Evolutionary conservation across 2,329 filamentous ascomycete species (phyloP).

Genomic region (Botrytis sinoallii): DNA sequence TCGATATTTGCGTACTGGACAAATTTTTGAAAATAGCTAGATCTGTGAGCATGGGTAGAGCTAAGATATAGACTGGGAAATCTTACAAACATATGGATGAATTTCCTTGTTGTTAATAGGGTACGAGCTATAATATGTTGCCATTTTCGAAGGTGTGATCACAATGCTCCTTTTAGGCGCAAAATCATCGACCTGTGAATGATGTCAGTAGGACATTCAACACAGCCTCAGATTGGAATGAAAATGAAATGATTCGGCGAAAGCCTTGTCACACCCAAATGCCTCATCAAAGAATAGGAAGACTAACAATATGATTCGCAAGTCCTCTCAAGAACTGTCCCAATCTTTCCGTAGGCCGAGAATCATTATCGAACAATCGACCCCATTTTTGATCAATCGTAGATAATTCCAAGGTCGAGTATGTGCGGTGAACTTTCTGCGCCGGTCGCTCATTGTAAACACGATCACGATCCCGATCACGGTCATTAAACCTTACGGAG

Average conservation of each 20-base stretch:
- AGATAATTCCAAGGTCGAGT: slow-evolving; percentile 46
- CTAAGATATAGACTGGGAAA: neutral
- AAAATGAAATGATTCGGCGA: neutral
- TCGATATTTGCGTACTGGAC: slow-evolving; percentile 49
- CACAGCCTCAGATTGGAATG: neutral
- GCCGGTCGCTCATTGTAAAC: slow-evolving; percentile 6
- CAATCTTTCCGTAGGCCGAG: slow-evolving; percentile 64
- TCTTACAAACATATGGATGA: slow-evolving; percentile 65
- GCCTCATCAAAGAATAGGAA: neutral
- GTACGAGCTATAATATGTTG: slow-evolving; percentile 68
- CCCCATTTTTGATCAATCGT: slow-evolving; percentile 74
- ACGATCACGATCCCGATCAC: slow-evolving; percentile 16
- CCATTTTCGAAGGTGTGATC: slow-evolving; percentile 72
- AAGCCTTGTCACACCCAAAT: slow-evolving; percentile 1
- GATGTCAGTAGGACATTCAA: slow-evolving; percentile 20
- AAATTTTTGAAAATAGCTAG: slow-evolving; percentile 32
- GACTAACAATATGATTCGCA: slow-evolving; percentile 66
- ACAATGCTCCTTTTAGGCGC: slow-evolving; percentile 66
- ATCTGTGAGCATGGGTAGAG: slow-evolving; percentile 20
- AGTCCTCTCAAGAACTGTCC: slow-evolving; percentile 70
- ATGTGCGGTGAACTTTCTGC: slow-evolving; percentile 25
- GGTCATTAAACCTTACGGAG: slow-evolving; percentile 33
- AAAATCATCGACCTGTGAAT: slow-evolving; percentile 62
- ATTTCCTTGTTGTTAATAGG: slow-evolving; percentile 57
- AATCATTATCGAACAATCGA: slow-evolving; percentile 65